phyloP scores from a whole-genome alignment of 495 filamentous ascomycete genomes.

The Penicillium dipodomyicola region DNA sequence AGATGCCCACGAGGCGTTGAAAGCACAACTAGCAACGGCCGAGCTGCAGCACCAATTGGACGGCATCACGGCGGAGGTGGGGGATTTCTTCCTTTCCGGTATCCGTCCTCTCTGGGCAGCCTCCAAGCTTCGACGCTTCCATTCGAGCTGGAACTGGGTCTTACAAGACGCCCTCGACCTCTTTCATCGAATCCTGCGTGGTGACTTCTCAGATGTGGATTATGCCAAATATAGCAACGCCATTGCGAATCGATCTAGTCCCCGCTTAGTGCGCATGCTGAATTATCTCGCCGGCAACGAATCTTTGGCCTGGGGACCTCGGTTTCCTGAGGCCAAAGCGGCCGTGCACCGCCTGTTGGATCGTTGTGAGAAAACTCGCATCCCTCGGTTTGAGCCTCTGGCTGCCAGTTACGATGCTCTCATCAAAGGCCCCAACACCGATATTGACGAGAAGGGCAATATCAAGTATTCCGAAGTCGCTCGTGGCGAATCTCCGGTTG shows the following conservation, averaged over 20 bases:
- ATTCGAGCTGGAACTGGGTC: conserved; percentile 24
- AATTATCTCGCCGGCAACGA: not conserved
- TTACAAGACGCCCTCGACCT: conserved; percentile 10
- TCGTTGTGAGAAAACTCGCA: not conserved
- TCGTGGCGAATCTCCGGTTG: not conserved
- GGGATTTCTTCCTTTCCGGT: conserved; percentile 6
- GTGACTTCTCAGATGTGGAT: not conserved
- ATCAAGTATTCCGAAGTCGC: conserved; percentile 4
- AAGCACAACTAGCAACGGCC: no score
- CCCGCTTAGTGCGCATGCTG: conserved; percentile 1
- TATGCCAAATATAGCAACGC: not conserved
- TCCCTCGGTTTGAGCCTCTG: conserved; percentile 4
- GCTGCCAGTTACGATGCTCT: conserved; percentile 5
- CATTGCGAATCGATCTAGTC: not conserved
- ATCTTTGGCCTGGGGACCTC: no score
- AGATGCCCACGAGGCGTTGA: no score
- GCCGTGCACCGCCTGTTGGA: not conserved
- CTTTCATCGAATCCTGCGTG: conserved; percentile 1
- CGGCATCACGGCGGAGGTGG: conserved; percentile 10
- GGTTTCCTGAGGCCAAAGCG: no score
- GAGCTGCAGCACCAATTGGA: conserved; percentile 9
- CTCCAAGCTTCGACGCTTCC: conserved; percentile 9
- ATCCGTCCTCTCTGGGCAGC: conserved; percentile 13
- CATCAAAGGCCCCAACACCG: conserved; percentile 8
- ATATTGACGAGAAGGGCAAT: conserved; percentile 2